Evolutionary conservation across 306 rosid species (phyloP).

Genomic region (Casuarina cunninghamiana): DNA sequence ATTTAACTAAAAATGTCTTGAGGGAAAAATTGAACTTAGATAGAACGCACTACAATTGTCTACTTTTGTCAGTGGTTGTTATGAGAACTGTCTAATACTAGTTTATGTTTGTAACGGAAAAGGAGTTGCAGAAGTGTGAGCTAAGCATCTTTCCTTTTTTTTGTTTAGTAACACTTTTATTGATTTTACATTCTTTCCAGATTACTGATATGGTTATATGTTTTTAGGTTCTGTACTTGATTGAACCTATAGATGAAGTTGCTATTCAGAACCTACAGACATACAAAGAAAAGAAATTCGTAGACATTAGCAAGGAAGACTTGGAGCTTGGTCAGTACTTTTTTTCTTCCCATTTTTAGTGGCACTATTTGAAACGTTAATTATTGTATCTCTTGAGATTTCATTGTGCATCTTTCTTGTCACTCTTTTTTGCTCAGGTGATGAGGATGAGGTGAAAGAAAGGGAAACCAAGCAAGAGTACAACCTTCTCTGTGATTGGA

Average conservation of each 20-base stretch:
- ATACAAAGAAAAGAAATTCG: conserved; percentile 92
- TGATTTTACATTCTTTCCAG: background rate
- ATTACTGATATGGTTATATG: conserved; percentile 23
- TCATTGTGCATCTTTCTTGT: conserved; percentile 6
- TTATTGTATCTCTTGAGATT: conserved; percentile 13
- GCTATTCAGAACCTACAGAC: conserved; percentile 97
- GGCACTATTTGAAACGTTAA: conserved; percentile 1
- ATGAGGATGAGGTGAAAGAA: conserved; percentile 88
- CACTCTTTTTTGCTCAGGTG: conserved; percentile 53
- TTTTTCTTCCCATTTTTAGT: background rate
- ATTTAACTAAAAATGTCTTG: background rate
- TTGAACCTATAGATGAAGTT: conserved; percentile 97
- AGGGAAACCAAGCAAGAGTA: conserved; percentile 81
- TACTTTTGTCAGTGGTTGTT: background rate
- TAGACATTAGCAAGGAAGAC: conserved; percentile 99
- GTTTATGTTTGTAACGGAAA: too few relatives aligned
- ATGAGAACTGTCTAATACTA: background rate
- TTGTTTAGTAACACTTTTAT: background rate
- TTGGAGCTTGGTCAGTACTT: conserved; percentile 77
- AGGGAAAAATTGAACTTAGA: background rate
- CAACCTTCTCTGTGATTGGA: conserved; percentile 94
- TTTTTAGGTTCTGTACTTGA: conserved; percentile 79
- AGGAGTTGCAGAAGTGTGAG: background rate
- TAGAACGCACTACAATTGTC: background rate
- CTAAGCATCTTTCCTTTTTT: background rate